Percentiles rank a stretch among this genome's conserved stretches.
Evolutionary conservation across 177 flowering plant species (phyloP).

Genomic region (Vitis hybrid): DNA sequence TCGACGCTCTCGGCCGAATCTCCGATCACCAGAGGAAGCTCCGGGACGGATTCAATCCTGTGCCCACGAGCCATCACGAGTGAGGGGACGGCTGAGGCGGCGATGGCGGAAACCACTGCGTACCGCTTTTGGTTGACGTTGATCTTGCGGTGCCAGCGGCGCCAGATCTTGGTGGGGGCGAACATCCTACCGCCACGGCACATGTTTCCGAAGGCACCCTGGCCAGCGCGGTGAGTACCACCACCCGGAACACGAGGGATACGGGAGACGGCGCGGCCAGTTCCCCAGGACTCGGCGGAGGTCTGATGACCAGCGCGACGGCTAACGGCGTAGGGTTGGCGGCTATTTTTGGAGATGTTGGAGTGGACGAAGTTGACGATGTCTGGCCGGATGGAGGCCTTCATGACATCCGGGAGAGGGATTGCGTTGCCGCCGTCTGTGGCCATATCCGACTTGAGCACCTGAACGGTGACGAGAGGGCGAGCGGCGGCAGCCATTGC

Average conservation of each 20-base stretch:
- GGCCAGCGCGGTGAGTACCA: slow-evolving; percentile 95
- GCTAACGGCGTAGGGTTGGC: slow-evolving; percentile 86
- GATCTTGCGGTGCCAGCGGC: slow-evolving; percentile 81
- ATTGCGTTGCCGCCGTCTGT: slow-evolving; percentile 49
- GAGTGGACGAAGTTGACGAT: slow-evolving; percentile 69
- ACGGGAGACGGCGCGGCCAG: slow-evolving; percentile 94
- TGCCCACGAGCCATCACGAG: slow-evolving; percentile 83
- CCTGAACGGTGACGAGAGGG: slow-evolving; percentile 67
- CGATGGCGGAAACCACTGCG: slow-evolving; percentile 80
- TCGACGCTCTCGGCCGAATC: slow-evolving; percentile 72
- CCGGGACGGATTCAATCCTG: slow-evolving; percentile 65
- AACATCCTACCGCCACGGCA: slow-evolving; percentile 98
- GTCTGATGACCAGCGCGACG: slow-evolving; percentile 87
- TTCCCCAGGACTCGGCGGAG: slow-evolving; percentile 96
- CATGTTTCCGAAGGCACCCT: slow-evolving; percentile 96
- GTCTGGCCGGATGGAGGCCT: slow-evolving; percentile 75
- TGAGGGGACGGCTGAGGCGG: slow-evolving; percentile 74
- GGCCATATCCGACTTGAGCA: slow-evolving; percentile 69
- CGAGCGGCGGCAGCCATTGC: slow-evolving; percentile 59
- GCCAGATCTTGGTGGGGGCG: slow-evolving; percentile 95
- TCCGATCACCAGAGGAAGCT: slow-evolving; percentile 65
- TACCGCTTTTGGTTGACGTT: slow-evolving; percentile 73
- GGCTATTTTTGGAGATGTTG: slow-evolving; percentile 69
- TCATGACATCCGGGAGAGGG: slow-evolving; percentile 78
- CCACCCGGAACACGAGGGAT: slow-evolving; percentile 97